Evolutionary conservation across 352 stramenopile species (phyloP).

Genomic region (Thraustochytrium sp.): DNA sequence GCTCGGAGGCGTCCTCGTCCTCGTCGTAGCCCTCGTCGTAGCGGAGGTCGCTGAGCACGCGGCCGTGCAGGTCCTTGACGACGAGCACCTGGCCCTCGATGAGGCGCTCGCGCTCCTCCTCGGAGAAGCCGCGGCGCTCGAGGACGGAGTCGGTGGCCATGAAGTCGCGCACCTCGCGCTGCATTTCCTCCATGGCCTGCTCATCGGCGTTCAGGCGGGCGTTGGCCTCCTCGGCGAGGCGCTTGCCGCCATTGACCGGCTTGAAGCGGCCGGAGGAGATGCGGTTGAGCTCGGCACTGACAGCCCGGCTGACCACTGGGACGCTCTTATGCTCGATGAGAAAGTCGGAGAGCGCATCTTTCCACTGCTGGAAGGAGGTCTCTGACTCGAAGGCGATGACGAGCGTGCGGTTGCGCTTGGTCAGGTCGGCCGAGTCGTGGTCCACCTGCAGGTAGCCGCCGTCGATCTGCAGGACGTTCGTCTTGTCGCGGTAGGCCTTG

Average conservation of each 20-base stretch:
- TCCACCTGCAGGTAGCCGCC: background rate
- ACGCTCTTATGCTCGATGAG: background rate
- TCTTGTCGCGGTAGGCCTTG: background rate
- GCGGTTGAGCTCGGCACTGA: background rate
- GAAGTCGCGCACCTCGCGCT: background rate
- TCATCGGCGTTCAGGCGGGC: background rate
- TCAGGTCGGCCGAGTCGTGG: background rate
- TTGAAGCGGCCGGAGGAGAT: background rate
- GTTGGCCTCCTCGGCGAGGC: background rate
- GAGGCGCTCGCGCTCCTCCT: background rate
- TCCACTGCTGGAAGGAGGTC: background rate
- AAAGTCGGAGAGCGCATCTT: background rate
- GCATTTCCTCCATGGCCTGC: background rate
- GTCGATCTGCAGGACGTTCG: background rate
- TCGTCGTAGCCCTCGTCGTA: background rate
- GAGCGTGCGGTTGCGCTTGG: background rate
- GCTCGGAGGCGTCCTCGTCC: background rate
- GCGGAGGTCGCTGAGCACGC: background rate
- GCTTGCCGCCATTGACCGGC: background rate
- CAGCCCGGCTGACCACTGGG: background rate
- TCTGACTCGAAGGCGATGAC: slow-evolving; percentile 21
- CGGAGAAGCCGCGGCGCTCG: background rate
- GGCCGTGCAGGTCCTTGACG: background rate
- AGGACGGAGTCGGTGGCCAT: background rate
- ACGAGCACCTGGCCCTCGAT: background rate